Evolutionary conservation across 2,329 filamentous ascomycete genomes (phyloP).

Genomic region (Apiospora arundinis): DNA sequence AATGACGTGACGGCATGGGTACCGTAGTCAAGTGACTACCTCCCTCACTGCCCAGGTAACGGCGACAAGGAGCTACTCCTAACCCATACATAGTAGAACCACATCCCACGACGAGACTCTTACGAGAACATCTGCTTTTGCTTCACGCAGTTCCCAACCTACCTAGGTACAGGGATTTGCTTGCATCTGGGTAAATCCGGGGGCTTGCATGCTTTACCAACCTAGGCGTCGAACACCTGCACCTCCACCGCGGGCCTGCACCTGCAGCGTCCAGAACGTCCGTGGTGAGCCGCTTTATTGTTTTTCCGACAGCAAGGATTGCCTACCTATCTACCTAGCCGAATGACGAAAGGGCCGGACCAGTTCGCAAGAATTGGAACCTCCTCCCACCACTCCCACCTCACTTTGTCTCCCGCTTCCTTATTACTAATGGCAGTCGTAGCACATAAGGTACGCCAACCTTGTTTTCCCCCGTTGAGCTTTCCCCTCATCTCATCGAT

Average conservation of each 20-base stretch:
- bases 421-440: conserved; percentile 12
- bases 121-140: conserved; percentile 1
- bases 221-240: too few species aligned
- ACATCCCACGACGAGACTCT: neutral
- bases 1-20: neutral
- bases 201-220: neutral
- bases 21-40: neutral
- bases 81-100: neutral
- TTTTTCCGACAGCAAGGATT: conserved; percentile 2
- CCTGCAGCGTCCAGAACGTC: neutral
- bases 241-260: too few species aligned
- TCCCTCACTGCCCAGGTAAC: neutral
- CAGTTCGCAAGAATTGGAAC: neutral
- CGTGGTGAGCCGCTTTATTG: neutral
- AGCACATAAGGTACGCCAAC: conserved; percentile 17
- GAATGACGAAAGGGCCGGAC: neutral
- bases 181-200: neutral
- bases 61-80: neutral
- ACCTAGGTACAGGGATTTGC: neutral
- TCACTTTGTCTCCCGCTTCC: neutral
- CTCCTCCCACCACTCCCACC: too few species aligned
- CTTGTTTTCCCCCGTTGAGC: neutral
- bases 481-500: conserved; percentile 18
- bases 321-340: neutral
- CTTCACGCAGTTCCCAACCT: neutral